Evolutionary conservation across 2,329 filamentous ascomycete genomes (phyloP), one percentile per base, ranked within the genome.

Genomic region (Fusarium miscanthi): DNA sequence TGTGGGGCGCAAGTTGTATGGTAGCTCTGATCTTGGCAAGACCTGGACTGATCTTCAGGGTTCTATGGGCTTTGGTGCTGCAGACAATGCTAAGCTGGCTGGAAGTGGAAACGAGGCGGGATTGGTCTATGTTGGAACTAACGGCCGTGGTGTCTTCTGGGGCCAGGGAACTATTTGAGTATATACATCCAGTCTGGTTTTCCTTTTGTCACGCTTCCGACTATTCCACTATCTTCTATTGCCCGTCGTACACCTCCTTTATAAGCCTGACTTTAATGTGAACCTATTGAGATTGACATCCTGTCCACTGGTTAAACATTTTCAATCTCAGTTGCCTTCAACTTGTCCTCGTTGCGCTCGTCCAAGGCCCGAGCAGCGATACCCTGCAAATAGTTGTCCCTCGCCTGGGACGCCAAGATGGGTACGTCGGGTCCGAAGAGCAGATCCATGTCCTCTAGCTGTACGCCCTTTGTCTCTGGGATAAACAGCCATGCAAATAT

Each of bases 61-160:
- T 0, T 75, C 68, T 31, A 57, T 42, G 10, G 83, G 85, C 23
- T 86, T 87, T 57, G 85, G 85, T 1, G 74, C 83, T 3, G 82
- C 86, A 38, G 78, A 81, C n/a, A 74, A 77, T 21, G 80, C 79
- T 56, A 81, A 76, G 38, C 70, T 87, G 3, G 81, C 81, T 1
- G 86, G 85, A 4, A 86, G 84, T 59, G 83, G 81, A 4, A 87
- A 87, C 62, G 80, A 81, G 12, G 81, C 82, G 6, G 81, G 82
- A 3, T 79, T 84, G 58, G 84, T 87, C 0, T 87, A 86, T 49
- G 85, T 87, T 21, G 85, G 85, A 1, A 87, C 85, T 5, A 87
- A 87, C 59, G 85, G 85, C 0, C 82, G 85, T 3, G 85, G 85
- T 19, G 84, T 85, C 9, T 80, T 87, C 27, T 60, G 71, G 71